phyloP scores from a whole-genome alignment of 352 stramenopile genomes.

The Blastocystis sp. region DNA sequence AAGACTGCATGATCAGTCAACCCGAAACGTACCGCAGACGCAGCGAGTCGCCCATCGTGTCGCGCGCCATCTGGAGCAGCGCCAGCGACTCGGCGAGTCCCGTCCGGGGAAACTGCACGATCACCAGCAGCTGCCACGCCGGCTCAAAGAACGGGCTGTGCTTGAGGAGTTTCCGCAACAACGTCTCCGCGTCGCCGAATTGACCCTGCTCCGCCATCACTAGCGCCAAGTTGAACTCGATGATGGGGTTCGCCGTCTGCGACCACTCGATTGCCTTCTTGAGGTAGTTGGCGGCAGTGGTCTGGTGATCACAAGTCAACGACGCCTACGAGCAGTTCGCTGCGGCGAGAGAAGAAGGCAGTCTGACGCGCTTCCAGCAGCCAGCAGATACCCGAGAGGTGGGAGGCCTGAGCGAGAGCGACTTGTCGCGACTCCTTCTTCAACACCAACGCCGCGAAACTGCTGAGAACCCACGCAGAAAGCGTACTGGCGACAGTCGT shows the following conservation, averaged over 20 bases:
- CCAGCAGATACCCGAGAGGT: neutral
- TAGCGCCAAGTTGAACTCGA: neutral
- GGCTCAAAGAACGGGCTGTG: neutral
- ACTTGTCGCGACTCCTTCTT: neutral
- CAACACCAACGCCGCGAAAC: neutral
- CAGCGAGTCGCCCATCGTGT: neutral
- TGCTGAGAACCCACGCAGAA: neutral
- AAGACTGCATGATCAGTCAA: neutral
- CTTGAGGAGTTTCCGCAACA: neutral
- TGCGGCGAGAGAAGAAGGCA: neutral
- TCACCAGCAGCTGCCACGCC: neutral
- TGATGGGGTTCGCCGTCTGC: neutral
- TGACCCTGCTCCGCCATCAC: neutral
- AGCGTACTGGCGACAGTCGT: neutral
- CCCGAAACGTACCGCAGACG: neutral
- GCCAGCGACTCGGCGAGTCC: neutral
- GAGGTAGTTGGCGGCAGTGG: neutral
- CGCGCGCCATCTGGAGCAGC: neutral
- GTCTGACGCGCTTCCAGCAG: neutral
- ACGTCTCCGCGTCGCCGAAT: neutral
- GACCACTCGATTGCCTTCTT: neutral
- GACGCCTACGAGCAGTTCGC: neutral
- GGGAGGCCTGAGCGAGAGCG: neutral
- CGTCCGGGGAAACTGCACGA: neutral
- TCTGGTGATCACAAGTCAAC: neutral